A percentile compares a stretch with the other conserved stretches of the same genome.
phyloP scores from a whole-genome alignment of 805 yeast species.

The Kluyveromyces aestuarii region DNA sequence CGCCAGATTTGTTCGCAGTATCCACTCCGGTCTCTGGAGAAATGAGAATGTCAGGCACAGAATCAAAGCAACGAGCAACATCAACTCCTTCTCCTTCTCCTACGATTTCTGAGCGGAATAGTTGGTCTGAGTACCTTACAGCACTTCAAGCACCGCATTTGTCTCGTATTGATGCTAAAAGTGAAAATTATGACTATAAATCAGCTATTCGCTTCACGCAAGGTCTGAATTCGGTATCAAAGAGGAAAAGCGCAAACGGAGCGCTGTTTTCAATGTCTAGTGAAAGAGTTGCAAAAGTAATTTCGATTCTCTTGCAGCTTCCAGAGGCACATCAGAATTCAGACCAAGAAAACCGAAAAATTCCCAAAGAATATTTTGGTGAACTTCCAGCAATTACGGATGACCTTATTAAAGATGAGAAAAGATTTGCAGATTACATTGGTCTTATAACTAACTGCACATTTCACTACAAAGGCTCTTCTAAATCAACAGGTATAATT shows the following conservation, averaged over 20 bases:
- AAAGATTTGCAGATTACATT: constrained; percentile 26
- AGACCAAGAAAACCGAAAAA: constrained; percentile 10
- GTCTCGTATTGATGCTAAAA: not conserved
- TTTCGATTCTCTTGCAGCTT: constrained; percentile 16
- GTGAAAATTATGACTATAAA: not conserved
- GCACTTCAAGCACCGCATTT: constrained; percentile 1
- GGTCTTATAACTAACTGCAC: constrained; percentile 31
- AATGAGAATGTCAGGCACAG: not conserved
- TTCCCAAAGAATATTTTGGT: constrained; percentile 14
- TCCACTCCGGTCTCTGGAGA: not conserved
- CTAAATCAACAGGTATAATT: constrained; percentile 31
- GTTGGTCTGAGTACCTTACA: not conserved
- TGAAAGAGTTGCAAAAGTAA: constrained; percentile 12
- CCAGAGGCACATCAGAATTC: constrained; percentile 11
- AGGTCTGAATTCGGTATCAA: not conserved
- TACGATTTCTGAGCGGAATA: not conserved
- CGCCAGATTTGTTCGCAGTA: not conserved
- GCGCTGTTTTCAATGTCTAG: constrained; percentile 1
- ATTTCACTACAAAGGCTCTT: constrained; percentile 29
- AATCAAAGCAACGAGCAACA: not conserved
- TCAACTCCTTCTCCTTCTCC: not conserved
- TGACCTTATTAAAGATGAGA: constrained; percentile 19
- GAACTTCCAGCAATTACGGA: constrained; percentile 31
- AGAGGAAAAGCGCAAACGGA: constrained; percentile 5
- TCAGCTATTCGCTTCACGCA: not conserved